Evolutionary conservation across 2,329 filamentous ascomycete species (phyloP).

Genomic region (Tricladium varicosporioides): DNA sequence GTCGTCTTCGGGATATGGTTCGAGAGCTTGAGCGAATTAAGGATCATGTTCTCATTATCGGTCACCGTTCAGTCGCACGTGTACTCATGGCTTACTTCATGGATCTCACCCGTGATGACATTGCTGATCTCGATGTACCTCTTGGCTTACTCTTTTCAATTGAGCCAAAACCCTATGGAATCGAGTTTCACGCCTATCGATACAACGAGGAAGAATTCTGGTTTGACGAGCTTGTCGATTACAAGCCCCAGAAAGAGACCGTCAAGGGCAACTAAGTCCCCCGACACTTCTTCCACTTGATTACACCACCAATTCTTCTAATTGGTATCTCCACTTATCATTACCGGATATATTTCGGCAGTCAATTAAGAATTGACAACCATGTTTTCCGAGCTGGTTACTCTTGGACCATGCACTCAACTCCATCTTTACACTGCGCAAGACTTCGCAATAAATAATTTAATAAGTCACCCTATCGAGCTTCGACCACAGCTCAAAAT

Average conservation of each 20-base stretch:
- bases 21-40: slow-evolving; percentile 96
- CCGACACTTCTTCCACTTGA: too few relatives aligned
- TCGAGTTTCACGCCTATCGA: slow-evolving; percentile 92
- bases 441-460: not conserved
- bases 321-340: not conserved
- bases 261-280: slow-evolving; percentile 27
- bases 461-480: too few relatives aligned
- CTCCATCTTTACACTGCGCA: not conserved
- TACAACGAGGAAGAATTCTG: slow-evolving; percentile 77
- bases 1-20: slow-evolving; percentile 90
- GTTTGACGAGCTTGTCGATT: slow-evolving; percentile 86
- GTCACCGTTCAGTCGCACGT: slow-evolving; percentile 86
- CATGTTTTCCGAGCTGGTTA: too few relatives aligned
- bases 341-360: not conserved
- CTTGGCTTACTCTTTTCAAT: slow-evolving; percentile 92
- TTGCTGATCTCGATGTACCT: slow-evolving; percentile 91
- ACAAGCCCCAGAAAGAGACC: slow-evolving; percentile 63
- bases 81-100: slow-evolving; percentile 97
- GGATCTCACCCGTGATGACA: slow-evolving; percentile 84
- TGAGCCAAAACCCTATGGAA: slow-evolving; percentile 95
- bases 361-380: not conserved
- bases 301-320: too few relatives aligned
- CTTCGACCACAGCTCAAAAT: too few relatives aligned
- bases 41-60: slow-evolving; percentile 89
- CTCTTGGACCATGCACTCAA: not conserved